A percentile compares a stretch with the other conserved stretches of the same genome.
Conservation (phyloP, 2,329 filamentous ascomycete species). For the Pseudogymnoascus sp. region DNA sequence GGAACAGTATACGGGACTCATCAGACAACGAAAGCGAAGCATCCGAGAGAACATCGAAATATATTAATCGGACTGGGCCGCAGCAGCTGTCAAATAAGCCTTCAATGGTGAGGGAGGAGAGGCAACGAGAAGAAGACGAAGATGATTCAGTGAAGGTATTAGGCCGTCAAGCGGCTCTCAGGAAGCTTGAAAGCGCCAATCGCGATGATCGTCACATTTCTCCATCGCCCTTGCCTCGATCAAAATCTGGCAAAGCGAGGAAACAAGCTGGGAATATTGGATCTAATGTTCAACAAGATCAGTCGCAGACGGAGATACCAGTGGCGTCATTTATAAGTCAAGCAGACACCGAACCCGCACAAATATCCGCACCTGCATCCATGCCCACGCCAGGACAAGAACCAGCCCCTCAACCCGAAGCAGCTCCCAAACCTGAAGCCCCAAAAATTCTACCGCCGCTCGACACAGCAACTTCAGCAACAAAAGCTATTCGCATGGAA, state of each 20-base stretch:
- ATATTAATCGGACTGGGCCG: constrained; percentile 18
- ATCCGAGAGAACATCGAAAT: constrained; percentile 12
- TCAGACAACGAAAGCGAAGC: constrained; percentile 27
- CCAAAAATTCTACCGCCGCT: background rate
- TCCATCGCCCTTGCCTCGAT: constrained; percentile 21
- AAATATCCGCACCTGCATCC: background rate
- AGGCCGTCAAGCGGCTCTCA: constrained; percentile 10
- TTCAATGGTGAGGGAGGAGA: constrained; percentile 40
- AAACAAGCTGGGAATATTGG: constrained; percentile 14
- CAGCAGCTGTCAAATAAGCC: constrained; percentile 32
- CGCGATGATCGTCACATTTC: constrained; percentile 18
- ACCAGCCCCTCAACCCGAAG: background rate
- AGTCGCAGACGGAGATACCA: background rate
- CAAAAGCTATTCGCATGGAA: background rate
- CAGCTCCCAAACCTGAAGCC: background rate
- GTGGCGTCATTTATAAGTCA: background rate
- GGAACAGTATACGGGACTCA: constrained; percentile 13
- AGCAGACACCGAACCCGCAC: background rate
- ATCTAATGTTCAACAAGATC: background rate
- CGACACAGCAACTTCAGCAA: background rate
- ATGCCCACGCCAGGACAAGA: background rate
- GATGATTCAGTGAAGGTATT: constrained; percentile 19
- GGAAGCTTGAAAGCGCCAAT: constrained; percentile 12
- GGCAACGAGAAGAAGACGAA: constrained; percentile 34
- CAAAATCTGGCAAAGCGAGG: constrained; percentile 17